These are phyloP conservation scores for Calamus simplicifolius DNA, from an alignment of 176 grass and related monocot species.

Conservation along the genomic window DNA sequence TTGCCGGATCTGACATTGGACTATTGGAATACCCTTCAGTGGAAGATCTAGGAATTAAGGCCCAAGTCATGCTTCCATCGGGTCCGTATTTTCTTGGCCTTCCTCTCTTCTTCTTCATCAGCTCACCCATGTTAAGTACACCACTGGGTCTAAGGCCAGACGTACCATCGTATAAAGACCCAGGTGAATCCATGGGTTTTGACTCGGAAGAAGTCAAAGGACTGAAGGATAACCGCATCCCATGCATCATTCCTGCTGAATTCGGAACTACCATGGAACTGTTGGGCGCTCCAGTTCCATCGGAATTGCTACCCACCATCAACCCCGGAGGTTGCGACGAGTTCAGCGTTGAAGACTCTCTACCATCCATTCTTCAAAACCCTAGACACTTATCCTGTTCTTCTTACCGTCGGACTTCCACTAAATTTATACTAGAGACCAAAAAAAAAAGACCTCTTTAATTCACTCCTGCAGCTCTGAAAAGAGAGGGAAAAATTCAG, in stretches of 20 bases:
- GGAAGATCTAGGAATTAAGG: constrained; percentile 61
- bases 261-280: background rate
- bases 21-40: constrained; percentile 51
- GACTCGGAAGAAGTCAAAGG: constrained; percentile 1
- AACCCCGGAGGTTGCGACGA: constrained; percentile 7
- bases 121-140: constrained; percentile 47
- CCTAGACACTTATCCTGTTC: background rate
- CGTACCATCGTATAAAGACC: constrained; percentile 2
- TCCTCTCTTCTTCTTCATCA: constrained; percentile 84
- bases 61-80: constrained; percentile 79
- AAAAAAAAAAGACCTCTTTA: too few relatives aligned
- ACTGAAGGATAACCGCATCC: constrained; percentile 9
- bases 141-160: constrained; percentile 1
- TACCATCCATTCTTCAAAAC: constrained; percentile 13
- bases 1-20: constrained; percentile 61
- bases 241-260: constrained; percentile 15
- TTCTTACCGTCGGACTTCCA: background rate
- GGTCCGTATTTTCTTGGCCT: constrained; percentile 96
- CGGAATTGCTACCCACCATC: constrained; percentile 6
- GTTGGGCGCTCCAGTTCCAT: background rate
- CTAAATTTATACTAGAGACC: too few relatives aligned
- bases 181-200: background rate
- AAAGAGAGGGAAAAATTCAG: too few relatives aligned
- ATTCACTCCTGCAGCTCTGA: too few relatives aligned
- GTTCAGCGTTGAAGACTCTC: constrained; percentile 10